Evolutionary conservation across 495 filamentous ascomycete genomes (phyloP).

Genomic region (Aspergillus funiculosus): DNA sequence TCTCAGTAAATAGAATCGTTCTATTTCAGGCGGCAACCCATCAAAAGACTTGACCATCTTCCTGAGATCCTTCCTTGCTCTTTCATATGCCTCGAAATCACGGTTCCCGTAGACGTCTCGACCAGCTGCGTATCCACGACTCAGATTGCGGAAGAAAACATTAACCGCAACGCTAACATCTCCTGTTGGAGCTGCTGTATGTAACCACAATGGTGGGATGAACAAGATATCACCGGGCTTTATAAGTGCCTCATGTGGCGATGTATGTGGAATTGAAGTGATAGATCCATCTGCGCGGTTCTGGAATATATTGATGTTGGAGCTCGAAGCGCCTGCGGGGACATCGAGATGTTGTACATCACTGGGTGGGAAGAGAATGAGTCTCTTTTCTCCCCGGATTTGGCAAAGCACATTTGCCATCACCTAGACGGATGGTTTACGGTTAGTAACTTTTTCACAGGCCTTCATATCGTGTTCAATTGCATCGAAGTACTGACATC

Average conservation of each 20-base stretch:
- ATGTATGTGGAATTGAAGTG: constrained; percentile 46
- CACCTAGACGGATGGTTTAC: constrained; percentile 41
- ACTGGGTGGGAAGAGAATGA: constrained; percentile 71
- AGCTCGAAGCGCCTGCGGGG: constrained; percentile 73
- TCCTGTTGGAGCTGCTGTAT: constrained; percentile 63
- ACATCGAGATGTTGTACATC: constrained; percentile 67
- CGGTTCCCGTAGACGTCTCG: constrained; percentile 85
- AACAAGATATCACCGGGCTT: constrained; percentile 70
- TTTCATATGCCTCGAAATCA: constrained; percentile 79
- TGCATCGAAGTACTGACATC: constrained; percentile 51
- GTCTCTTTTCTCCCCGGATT: constrained; percentile 60
- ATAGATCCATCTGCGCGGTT: constrained; percentile 29
- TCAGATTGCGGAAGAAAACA: constrained; percentile 73
- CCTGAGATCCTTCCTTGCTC: constrained; percentile 64
- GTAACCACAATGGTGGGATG: constrained; percentile 76
- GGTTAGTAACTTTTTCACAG: not conserved
- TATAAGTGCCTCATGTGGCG: constrained; percentile 61
- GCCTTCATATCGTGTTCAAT: not conserved
- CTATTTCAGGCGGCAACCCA: constrained; percentile 58
- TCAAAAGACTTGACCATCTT: constrained; percentile 64
- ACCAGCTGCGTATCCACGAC: constrained; percentile 63
- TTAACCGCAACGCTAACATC: constrained; percentile 71
- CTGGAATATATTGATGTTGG: constrained; percentile 63
- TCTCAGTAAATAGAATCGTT: constrained; percentile 68
- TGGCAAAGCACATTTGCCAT: constrained; percentile 90